Percentiles rank a stretch among this genome's conserved stretches.
phyloP scores from a whole-genome alignment of 345 rosid species.

The Chamaenerion angustifolium region DNA sequence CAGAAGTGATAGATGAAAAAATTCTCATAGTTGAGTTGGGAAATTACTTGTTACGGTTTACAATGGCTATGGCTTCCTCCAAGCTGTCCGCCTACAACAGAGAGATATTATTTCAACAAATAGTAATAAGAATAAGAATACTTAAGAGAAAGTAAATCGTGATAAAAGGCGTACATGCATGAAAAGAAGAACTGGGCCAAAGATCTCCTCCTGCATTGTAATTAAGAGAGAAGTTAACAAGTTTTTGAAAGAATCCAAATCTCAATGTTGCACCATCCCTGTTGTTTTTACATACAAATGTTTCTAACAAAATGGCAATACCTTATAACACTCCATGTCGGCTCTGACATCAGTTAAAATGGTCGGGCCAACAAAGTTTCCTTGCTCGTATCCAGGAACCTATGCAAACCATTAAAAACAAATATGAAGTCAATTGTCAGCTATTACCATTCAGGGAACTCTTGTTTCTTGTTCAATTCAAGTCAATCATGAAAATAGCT shows the following conservation, averaged over 20 bases:
- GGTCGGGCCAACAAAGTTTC: constrained; percentile 94
- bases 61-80: constrained; percentile 76
- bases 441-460: no score
- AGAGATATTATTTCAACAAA: neutral
- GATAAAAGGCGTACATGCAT: constrained; percentile 44
- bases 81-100: constrained; percentile 62
- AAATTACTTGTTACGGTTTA: constrained; percentile 66
- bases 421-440: neutral
- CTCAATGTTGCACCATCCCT: neutral
- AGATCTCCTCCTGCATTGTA: constrained; percentile 80
- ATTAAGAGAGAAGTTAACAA: constrained; percentile 1
- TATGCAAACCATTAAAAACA: constrained; percentile 10
- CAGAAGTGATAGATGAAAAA: neutral
- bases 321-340: constrained; percentile 99
- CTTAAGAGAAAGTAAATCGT: constrained; percentile 7
- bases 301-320: constrained; percentile 9
- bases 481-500: neutral
- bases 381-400: constrained; percentile 90
- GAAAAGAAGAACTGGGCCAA: constrained; percentile 96
- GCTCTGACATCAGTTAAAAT: constrained; percentile 65
- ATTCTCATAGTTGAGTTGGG: neutral
- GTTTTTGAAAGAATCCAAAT: neutral
- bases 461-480: neutral
- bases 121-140: neutral
- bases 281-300: neutral